Base-by-base conservation (phyloP, 2,329 filamentous ascomycete genomes). In the Nannizziopsis barbatae region DNA sequence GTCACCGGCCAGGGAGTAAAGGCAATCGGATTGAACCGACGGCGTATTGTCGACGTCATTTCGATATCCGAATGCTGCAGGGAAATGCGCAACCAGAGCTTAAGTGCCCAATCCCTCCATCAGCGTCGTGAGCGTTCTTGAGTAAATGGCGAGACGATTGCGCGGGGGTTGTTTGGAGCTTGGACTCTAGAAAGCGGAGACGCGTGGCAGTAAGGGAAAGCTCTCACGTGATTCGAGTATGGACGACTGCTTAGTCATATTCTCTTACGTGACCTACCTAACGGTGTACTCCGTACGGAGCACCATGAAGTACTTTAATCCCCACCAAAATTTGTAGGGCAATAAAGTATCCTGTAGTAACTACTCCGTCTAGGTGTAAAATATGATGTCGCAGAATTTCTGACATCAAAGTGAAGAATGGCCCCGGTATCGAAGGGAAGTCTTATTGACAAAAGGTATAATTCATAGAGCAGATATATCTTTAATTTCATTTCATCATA, bases 1-100 rank as follows among this genome's bases (percentile, higher is more conserved):
- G 85, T 89, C 50, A 96, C 90, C 44, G 86, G 82, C 55, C 79
- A 74, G 22, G 86, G 84, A 52, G 79, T 80, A 68, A 96, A 98
- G 52, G 81, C 82, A 60, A 95, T 55, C 32, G 70, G 71, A 51
- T 73, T 73, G 53, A 58, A 61, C 36, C 58, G 54, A 18, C 54
- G 54, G 38, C 52, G 44, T 52, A 55, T 60, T 40, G 55, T 47
- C 50, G 55, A 54, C 57, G 64, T 60, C 66, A 69, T 68, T 6
- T 41, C 36, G 47, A 22, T 14, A 36, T 14, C 22, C 11, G n/a
- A 11, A 41, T 37, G 27, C 36, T 15, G 30, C 37, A 33, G 32
- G 22, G 27, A n/a, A 14, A 43, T 32, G 30, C 37, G 35, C 17
- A 36, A 20, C 30, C 11, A 1, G 5, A 14, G 17, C 14, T n/a